A percentile compares a stretch with the other conserved stretches of the same genome.
Evolutionary conservation across 495 filamentous ascomycete genomes (phyloP).

Genomic region (Pyrenula massariospora): DNA sequence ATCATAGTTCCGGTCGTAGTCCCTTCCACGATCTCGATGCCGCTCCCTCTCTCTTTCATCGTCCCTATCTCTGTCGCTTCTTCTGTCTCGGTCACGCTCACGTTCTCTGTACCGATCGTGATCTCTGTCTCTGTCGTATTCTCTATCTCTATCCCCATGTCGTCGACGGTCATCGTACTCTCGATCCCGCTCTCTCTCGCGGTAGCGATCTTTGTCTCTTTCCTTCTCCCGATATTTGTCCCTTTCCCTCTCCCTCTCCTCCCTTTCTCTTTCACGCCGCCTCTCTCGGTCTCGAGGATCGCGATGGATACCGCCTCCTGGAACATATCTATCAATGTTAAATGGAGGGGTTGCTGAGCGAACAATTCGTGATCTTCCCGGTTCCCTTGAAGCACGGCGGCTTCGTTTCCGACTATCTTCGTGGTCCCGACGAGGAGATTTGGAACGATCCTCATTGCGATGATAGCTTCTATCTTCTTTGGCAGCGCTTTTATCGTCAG

Average conservation of each 20-base stretch:
- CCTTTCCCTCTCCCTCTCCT: constrained; percentile 17
- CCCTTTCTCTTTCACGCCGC: constrained; percentile 13
- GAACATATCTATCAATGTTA: constrained; percentile 46
- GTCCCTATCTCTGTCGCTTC: constrained; percentile 1
- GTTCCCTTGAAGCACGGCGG: constrained; percentile 12
- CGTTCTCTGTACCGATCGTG: constrained; percentile 4
- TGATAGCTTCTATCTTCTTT: constrained; percentile 35
- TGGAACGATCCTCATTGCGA: constrained; percentile 33
- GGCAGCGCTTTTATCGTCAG: constrained; percentile 17
- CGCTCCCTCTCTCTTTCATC: constrained; percentile 8
- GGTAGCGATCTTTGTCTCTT: constrained; percentile 21
- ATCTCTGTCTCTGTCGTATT: constrained; percentile 7
- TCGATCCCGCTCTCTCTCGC: constrained; percentile 24
- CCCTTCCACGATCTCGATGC: constrained; percentile 5
- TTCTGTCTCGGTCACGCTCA: constrained; percentile 3
- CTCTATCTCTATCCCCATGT: constrained; percentile 5
- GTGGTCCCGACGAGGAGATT: constrained; percentile 31
- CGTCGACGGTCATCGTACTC: constrained; percentile 10
- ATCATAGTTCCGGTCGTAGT: constrained; percentile 7
- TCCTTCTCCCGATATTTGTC: constrained; percentile 26
- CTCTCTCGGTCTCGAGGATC: constrained; percentile 7
- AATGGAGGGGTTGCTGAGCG: background rate
- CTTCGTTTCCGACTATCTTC: constrained; percentile 3
- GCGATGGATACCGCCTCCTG: constrained; percentile 12
- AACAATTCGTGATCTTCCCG: background rate